phyloP scores from a whole-genome alignment of 495 filamentous ascomycete species.

The Ascobolus immersus region DNA sequence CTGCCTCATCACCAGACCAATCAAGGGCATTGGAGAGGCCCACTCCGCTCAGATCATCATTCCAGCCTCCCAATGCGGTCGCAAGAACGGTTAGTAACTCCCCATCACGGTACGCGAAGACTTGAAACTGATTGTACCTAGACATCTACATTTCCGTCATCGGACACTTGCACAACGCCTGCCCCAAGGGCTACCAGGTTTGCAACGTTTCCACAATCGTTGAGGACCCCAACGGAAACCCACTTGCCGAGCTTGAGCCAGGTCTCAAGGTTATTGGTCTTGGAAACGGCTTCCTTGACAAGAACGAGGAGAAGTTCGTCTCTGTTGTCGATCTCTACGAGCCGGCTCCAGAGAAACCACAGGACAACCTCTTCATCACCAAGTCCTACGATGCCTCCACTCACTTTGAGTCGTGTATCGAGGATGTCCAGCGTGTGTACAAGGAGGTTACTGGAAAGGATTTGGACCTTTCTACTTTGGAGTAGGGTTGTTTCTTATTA shows the following conservation, averaged over 20 bases:
- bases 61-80: conserved; percentile 83
- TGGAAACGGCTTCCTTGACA: conserved; percentile 76
- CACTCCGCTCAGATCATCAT: conserved; percentile 95
- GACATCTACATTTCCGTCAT: conserved; percentile 98
- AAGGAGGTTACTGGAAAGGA: conserved; percentile 66
- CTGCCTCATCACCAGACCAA: conserved; percentile 90
- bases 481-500: no score
- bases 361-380: conserved; percentile 87
- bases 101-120: not conserved
- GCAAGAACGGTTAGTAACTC: conserved; percentile 58
- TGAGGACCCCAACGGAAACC: conserved; percentile 50
- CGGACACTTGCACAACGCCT: conserved; percentile 68
- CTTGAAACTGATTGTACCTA: conserved; percentile 14
- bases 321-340: conserved; percentile 41
- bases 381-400: conserved; percentile 95
- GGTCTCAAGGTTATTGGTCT: conserved; percentile 71
- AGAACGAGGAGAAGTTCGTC: conserved; percentile 61
- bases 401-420: conserved; percentile 84
- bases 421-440: conserved; percentile 90
- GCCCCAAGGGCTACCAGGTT: conserved; percentile 96
- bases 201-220: conserved; percentile 95
- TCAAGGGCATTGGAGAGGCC: conserved; percentile 54
- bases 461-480: no score
- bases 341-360: conserved; percentile 59
- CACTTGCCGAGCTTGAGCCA: conserved; percentile 79